These are phyloP conservation scores for Diospyros lotus DNA, from an alignment of 148 eudicot species.

Conservation along the genomic window DNA sequence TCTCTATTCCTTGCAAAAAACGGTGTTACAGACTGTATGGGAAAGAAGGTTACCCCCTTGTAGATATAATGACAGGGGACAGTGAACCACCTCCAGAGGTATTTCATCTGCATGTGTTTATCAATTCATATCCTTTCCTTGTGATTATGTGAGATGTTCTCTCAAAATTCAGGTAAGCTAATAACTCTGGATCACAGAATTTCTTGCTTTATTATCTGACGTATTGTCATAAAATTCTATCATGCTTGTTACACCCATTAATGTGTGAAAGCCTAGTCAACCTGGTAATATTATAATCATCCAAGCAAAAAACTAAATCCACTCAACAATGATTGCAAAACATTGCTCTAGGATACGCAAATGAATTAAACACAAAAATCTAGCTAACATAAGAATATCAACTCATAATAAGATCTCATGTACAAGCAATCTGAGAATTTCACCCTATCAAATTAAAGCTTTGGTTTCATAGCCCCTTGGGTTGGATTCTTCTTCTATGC, in stretches of 20 bases:
- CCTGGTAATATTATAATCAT: too few species aligned
- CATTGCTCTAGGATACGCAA: too few species aligned
- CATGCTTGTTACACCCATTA: not conserved
- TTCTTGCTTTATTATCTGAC: not conserved
- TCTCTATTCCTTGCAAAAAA: constrained; percentile 91
- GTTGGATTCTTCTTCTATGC: too few species aligned
- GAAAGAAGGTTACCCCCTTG: constrained; percentile 78
- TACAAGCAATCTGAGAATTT: too few species aligned
- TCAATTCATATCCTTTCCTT: not conserved
- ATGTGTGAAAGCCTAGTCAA: too few species aligned
- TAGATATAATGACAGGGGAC: constrained; percentile 85
- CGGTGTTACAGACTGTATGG: constrained; percentile 85
- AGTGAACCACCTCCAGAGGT: constrained; percentile 92
- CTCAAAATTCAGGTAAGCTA: not conserved
- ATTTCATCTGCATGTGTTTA: constrained; percentile 6
- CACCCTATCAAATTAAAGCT: too few species aligned
- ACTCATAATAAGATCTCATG: too few species aligned
- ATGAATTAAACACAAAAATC: too few species aligned
- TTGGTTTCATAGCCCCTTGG: too few species aligned
- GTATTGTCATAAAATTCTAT: not conserved
- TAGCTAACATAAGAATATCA: too few species aligned
- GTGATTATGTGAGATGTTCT: not conserved
- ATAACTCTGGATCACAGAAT: not conserved
- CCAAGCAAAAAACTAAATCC: too few species aligned
- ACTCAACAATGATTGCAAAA: too few species aligned